Evolutionary conservation across 202 grass and related monocot genomes (phyloP).

Genomic region (Setaria viridis): DNA sequence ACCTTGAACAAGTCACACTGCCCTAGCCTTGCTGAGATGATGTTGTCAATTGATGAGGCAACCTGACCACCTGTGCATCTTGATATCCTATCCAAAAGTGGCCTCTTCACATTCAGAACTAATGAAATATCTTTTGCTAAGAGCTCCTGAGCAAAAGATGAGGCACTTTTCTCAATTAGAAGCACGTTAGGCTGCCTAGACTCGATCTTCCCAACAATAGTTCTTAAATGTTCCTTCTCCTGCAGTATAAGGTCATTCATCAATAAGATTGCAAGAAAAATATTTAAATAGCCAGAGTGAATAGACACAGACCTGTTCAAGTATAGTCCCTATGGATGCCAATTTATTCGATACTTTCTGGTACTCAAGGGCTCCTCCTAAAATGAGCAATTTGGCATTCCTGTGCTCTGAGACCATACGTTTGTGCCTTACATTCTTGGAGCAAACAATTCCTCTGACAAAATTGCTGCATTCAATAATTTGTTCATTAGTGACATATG

Average conservation of each 20-base stretch:
- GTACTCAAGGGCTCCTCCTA: conserved; percentile 84
- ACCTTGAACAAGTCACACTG: conserved; percentile 78
- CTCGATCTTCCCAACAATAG: conserved; percentile 72
- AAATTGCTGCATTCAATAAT: conserved; percentile 61
- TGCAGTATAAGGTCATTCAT: conserved; percentile 40
- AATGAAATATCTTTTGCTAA: conserved; percentile 87
- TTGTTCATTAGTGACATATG: conserved; percentile 46
- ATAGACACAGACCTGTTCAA: conserved; percentile 70
- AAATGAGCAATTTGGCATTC: conserved; percentile 81
- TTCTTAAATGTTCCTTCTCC: conserved; percentile 77
- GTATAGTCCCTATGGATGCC: conserved; percentile 73
- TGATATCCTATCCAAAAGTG: conserved; percentile 86
- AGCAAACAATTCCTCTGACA: conserved; percentile 89
- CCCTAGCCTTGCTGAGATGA: conserved; percentile 66
- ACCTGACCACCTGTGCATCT: conserved; percentile 89
- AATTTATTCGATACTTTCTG: conserved; percentile 83
- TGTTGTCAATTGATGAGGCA: conserved; percentile 75
- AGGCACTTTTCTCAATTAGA: conserved; percentile 89
- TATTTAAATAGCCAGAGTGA: conserved; percentile 5
- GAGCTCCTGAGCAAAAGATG: conserved; percentile 83
- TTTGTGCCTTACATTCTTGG: conserved; percentile 97
- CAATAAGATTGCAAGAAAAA: conserved; percentile 20
- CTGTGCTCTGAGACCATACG: conserved; percentile 79
- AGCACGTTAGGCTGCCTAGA: conserved; percentile 75
- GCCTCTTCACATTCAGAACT: conserved; percentile 87